Percentiles rank a stretch among this genome's conserved stretches.
Evolutionary conservation across 148 eudicot genomes (phyloP).

Genomic region (Vaccinium myrtillus): DNA sequence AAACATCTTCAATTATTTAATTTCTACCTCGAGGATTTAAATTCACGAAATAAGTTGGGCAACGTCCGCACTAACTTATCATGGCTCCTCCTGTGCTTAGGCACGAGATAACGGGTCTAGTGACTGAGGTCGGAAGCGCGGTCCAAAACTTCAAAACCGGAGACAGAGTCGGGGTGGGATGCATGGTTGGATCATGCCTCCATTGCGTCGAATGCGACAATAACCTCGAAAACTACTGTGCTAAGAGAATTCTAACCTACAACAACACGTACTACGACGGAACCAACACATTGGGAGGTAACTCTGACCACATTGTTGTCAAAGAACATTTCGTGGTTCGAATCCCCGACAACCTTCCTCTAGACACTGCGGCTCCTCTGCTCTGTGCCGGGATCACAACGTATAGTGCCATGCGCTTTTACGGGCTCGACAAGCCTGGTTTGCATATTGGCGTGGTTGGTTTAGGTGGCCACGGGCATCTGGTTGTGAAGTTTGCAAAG

Average conservation of each 20-base stretch:
- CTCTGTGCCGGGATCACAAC: conserved; percentile 10
- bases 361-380: conserved; percentile 15
- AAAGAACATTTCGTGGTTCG: conserved; percentile 25
- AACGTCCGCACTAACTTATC: too few species aligned
- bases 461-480: conserved; percentile 1
- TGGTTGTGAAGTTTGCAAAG: conserved; percentile 5
- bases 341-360: conserved; percentile 27
- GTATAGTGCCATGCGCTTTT: background rate
- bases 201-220: conserved; percentile 10
- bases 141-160: conserved; percentile 31
- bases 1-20: too few species aligned
- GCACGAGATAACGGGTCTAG: conserved; percentile 37
- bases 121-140: conserved; percentile 29
- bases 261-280: conserved; percentile 19
- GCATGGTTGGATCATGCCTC: conserved; percentile 32
- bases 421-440: conserved; percentile 5
- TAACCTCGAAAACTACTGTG: background rate
- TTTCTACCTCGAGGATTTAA: too few species aligned
- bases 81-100: background rate
- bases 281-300: conserved; percentile 29
- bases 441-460: conserved; percentile 7
- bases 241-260: conserved; percentile 8
- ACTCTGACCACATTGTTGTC: conserved; percentile 29
- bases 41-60: too few species aligned
- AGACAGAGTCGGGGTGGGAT: conserved; percentile 30